Base-by-base conservation (phyloP, 148 eudicot genomes). In the Amaranthus hypochondriacus region DNA sequence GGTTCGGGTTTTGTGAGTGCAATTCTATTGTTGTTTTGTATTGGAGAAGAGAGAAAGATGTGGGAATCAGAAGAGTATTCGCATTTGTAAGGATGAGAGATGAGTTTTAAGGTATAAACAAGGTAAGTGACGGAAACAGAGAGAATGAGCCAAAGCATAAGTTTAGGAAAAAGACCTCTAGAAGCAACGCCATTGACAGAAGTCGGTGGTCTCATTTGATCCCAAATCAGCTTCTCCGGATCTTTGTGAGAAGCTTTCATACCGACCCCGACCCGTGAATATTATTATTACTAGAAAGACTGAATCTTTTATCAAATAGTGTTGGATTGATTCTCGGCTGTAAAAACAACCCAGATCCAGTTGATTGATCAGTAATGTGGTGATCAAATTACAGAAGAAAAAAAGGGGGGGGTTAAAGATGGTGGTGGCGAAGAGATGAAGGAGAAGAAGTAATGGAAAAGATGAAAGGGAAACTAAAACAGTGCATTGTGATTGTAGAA, bases 41-140 rank as follows among this genome's bases (percentile, higher is more conserved):
- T 56, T 13, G 47, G 77, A 1, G 54, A 69, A 56, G 68, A 56
- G 63, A 5, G 46, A 2, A 75, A 66, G 68, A 64, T 42, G 42
- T 63, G 70, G 73, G 65, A 49, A 62, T 53, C 57, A 12, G 18
- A 62, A 68, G 50, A 13, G 55, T 49, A 3, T 28, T 56, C 71
- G 28, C 92, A 86, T 15, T 84, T n/a, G 43, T 44, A 56, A 7
- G 83, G 81, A 18, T 81, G 65, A 7, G 84, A 66, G 55, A 92
- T 71, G 75, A 94, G 92, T 71, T 84, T 87, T 43, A 92, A 71
- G 2, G 96, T 89, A 83, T 92, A 95, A 56, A 92, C 69, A 3
- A 85, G 75, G 67, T 92, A 95, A n/a, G 97, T 87, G 9, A 87
- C 84, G 21, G 88, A 83, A 56, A 92, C 84, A 64, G 87, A 86